Base-by-base conservation (phyloP, 768 basidiomycete genomes). In the Vararia minispora region DNA sequence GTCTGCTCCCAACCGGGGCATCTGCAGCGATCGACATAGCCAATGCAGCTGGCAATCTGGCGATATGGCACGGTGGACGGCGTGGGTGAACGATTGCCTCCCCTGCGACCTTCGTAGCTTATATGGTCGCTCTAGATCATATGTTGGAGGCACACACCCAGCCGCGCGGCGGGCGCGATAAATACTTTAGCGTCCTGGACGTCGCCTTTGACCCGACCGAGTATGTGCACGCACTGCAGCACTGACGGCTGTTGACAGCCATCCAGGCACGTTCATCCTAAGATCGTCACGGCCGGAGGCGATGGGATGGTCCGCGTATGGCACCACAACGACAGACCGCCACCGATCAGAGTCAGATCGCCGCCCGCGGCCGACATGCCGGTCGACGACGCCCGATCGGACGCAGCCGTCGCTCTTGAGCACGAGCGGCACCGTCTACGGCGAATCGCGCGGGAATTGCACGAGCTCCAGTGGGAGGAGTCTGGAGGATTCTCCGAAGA, bases 121-220 rank as follows among this genome's bases (percentile, higher is more conserved):
- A n/a, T n/a, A n/a, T n/a, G n/a, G n/a, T n/a, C n/a, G n/a, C n/a
- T n/a, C n/a, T n/a, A n/a, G n/a, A n/a, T n/a, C n/a, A n/a, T n/a
- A n/a, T n/a, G n/a, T n/a, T n/a, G n/a, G n/a, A n/a, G n/a, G n/a
- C n/a, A n/a, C n/a, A n/a, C n/a, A n/a, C n/a, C n/a, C n/a, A n/a
- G n/a, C n/a, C n/a, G n/a, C n/a, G n/a, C n/a, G n/a, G n/a, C n/a
- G n/a, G n/a, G n/a, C n/a, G n/a, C n/a, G n/a, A 10, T 17, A 48
- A 46, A 23, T 42, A 40, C 18, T 48, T 39, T 22, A 46, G 44
- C 27, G 47, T 48, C 6, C 39, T 46, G 29, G 35, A 27, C 23
- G 35, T 48, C 7, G 39, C 34, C n/a, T 48, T 48, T 36, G 47
- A 48, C 31, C 47, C 47, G 12, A 46, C 41, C 33, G 28, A 12